These are phyloP conservation scores for Pinus albicaulis DNA, from an alignment of 75 land plant species.

Conservation along the genomic window DNA sequence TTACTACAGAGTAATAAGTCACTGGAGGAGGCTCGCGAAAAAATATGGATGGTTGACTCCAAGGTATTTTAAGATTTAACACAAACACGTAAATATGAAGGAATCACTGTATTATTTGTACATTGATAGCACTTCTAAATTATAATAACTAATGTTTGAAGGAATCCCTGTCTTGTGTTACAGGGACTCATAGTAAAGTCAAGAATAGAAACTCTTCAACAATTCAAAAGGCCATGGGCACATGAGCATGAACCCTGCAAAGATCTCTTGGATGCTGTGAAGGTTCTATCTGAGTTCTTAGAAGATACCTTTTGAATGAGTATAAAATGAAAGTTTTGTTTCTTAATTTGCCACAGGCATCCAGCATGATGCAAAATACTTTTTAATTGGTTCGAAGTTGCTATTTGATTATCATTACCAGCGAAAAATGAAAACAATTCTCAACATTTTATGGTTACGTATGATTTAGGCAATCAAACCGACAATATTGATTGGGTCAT, in stretches of 20 bases:
- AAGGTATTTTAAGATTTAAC: conserved; percentile 40
- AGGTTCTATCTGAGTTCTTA: conserved; percentile 23
- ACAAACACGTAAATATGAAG: too few species aligned
- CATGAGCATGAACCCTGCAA: conserved; percentile 58
- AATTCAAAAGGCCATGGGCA: conserved; percentile 66
- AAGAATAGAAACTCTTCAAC: conserved; percentile 55
- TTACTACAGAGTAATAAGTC: conserved; percentile 54
- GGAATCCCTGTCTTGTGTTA: background rate
- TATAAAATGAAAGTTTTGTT: background rate
- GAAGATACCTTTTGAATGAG: background rate
- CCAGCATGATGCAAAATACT: background rate
- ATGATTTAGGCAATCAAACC: conserved; percentile 45
- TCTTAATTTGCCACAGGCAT: background rate
- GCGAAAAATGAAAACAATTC: background rate
- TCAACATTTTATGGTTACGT: background rate
- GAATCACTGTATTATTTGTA: too few species aligned
- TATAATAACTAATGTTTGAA: background rate
- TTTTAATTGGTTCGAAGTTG: background rate
- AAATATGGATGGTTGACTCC: conserved; percentile 91
- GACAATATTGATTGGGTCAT: conserved; percentile 42
- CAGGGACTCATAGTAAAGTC: conserved; percentile 70
- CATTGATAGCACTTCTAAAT: too few species aligned
- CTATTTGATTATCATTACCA: background rate
- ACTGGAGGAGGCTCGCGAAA: conserved; percentile 72
- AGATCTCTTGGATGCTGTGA: conserved; percentile 54